Base-by-base conservation (phyloP, 2,329 filamentous ascomycete genomes). In the Monilinia polystroma region DNA sequence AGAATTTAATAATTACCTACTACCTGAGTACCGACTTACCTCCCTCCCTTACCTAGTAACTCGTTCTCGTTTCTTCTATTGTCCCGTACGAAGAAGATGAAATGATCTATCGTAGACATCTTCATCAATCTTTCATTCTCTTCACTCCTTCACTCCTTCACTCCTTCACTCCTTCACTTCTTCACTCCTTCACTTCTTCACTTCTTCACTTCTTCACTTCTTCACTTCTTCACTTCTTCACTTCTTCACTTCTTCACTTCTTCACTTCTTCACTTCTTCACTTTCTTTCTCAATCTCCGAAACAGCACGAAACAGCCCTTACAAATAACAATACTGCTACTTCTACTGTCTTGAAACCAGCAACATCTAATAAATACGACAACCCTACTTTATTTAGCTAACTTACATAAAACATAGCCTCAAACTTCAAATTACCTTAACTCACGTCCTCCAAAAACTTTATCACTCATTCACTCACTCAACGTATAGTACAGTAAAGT, bases 261-360 rank as follows among this genome's bases (percentile, higher is more conserved):
- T 6, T 32, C 32, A 32, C 32, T 32, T 32, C 32, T 32, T 32
- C 32, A 32, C 32, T 32, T 32, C 32, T 32, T 32, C 32, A 32
- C 32, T 32, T 32, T 23, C 32, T 32, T 32, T 35, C 32, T 8
- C 32, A 35, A 35, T 35, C 32, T 35, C 16, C 12, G 57, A 49
- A 49, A 23, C 43, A 20, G n/a, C 57, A 49, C 18, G 43, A 59
- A 49, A 43, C 43, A 20, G n/a, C 26, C 23, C 20, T 16, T 20
- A 29, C 6, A 43, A 20, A 20, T 32, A 32, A 23, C 56, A 32
- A 32, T 32, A 4, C 16, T 58, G 23, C 26, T 32, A 47, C 43
- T 32, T 23, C 26, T n/a, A 49, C 26, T n/a, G 26, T 59, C 43
- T 49, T 35, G 57, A 59, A 59, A 59, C 57, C 20, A 20, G 43